Evolutionary conservation across 164 flowering plant species (phyloP), one percentile per base, ranked within the genome.

Genomic region (Stephania cephalantha): DNA sequence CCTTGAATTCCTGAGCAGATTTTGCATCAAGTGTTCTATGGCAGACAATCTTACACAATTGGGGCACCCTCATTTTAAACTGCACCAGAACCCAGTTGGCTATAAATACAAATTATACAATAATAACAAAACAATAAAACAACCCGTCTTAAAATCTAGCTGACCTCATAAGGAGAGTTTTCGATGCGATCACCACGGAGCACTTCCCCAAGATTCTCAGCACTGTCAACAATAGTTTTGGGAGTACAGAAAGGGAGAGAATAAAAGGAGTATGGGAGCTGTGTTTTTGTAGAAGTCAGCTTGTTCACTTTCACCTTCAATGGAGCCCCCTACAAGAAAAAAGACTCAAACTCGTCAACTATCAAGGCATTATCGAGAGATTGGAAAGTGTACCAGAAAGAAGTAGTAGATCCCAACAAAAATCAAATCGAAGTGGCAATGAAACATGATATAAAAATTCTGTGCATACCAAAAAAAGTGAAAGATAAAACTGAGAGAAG

Each of bases 121-220:
- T 5, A 17, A 11, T 53, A 0, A 69, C 18, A 1, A 70, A 18
- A 6, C 71, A 17, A 44, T 42, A 17, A 35, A 9, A 68, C 9
- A 35, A 13, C 22, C 69, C 7, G 73, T 67, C 46, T 20, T 35
- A 20, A 75, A n/a, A 67, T 22, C 17, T 35, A 81, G 77, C 93
- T 71, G 18, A 94, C 97, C 89, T 70, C 87, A 83, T 83, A 94
- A 31, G 90, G 87, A 73, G 97, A 92, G 80, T 94, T 94, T 78
- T 94, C 97, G 82, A 94, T 94, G 25, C 97, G 95, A 85, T 94
- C 98, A 69, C 98, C 98, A 46, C 97, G 97, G 80, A 94, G 98
- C 78, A 94, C 94, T 85, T 92, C 98, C n/a, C 97, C 98, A 82
- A 94, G 98, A 88, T 94, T 94, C 80, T 91, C 97, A 10, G 97